Base-by-base conservation (phyloP, 768 basidiomycete species). In the Amanita phalloides region DNA sequence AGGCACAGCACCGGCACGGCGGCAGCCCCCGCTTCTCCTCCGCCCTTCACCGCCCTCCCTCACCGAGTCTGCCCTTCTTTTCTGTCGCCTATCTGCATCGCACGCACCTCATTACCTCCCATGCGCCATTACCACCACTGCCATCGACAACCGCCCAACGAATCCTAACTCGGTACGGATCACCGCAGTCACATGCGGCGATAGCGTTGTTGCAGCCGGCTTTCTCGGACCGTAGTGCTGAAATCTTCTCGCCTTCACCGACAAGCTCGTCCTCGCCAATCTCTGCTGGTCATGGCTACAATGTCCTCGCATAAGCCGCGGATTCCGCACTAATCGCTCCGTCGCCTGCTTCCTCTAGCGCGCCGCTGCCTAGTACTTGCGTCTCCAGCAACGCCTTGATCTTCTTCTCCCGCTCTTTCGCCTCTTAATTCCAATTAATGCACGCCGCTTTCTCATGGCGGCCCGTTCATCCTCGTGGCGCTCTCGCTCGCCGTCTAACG, bases 241-340 rank as follows among this genome's bases (percentile, higher is more conserved):
- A 57, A 60, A 60, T 54, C 20, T 25, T 39, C 23, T 28, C 9
- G 64, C 62, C n/a, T 76, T 70, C 45, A 88, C 56, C 4, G 83
- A 83, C 56, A 88, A 73, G 3, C 81, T 78, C 4, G 86, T 75
- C 1, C 76, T 77, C 3, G 84, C 79, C n/a, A 88, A 54, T 7
- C 84, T 84, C 39, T 71, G 72, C 35, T 85, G 71, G 14, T 84
- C 84, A 26, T 63, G 68, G 33, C 66, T 68, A 17, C 17, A 17
- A 17, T 56, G 59, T 21, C 39, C 20, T 11, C 14, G 26, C 8
- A n/a, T 26, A n/a, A n/a, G 2, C 28, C 13, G 28, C 25, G 13
- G 44, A 23, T n/a, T 20, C 45, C 20, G 46, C 9, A 35, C 35
- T 37, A 7, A 33, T 48, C 25, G 32, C 46, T 23, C 32, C 3